Evolutionary conservation across 495 filamentous ascomycete genomes (phyloP).

Genomic region (Aspergillus ellipticus): DNA sequence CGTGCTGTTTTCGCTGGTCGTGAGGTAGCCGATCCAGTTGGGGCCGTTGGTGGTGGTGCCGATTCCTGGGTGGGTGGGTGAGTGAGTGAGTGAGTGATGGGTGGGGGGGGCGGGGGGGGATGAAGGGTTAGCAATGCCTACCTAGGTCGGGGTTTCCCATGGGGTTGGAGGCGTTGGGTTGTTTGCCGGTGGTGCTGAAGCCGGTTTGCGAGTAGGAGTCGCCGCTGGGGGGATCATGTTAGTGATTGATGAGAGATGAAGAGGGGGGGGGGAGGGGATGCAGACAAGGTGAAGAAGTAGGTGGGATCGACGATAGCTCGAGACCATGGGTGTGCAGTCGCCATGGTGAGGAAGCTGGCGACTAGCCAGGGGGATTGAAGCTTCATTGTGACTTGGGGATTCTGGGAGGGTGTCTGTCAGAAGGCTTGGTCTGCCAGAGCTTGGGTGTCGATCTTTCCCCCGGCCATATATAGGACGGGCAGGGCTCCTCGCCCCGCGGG

Average conservation of each 20-base stretch:
- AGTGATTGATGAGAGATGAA: not conserved
- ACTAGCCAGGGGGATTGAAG: slow-evolving; percentile 12
- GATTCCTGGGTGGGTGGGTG: slow-evolving; percentile 27
- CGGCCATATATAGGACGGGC: too few species aligned
- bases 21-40: slow-evolving; percentile 56
- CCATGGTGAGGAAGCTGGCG: slow-evolving; percentile 14
- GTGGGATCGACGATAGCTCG: slow-evolving; percentile 13
- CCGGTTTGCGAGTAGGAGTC: slow-evolving; percentile 63
- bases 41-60: slow-evolving; percentile 48
- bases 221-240: slow-evolving; percentile 22
- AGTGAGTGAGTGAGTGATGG: too few species aligned
- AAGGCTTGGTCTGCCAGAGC: too few species aligned
- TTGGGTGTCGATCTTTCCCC: too few species aligned
- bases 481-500: too few species aligned
- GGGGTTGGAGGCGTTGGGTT: slow-evolving; percentile 61
- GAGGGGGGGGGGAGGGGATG: not conserved
- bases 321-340: slow-evolving; percentile 18
- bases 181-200: slow-evolving; percentile 58
- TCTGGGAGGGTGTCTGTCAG: not conserved
- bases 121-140: slow-evolving; percentile 4
- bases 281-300: slow-evolving; percentile 39
- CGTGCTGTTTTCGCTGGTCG: slow-evolving; percentile 49
- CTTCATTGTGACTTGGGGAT: slow-evolving; percentile 16
- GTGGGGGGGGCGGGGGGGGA: not conserved
- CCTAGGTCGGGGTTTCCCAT: slow-evolving; percentile 66